Evolutionary conservation across 139 green algal species (phyloP).

Genomic region (Chlorella sp.): DNA sequence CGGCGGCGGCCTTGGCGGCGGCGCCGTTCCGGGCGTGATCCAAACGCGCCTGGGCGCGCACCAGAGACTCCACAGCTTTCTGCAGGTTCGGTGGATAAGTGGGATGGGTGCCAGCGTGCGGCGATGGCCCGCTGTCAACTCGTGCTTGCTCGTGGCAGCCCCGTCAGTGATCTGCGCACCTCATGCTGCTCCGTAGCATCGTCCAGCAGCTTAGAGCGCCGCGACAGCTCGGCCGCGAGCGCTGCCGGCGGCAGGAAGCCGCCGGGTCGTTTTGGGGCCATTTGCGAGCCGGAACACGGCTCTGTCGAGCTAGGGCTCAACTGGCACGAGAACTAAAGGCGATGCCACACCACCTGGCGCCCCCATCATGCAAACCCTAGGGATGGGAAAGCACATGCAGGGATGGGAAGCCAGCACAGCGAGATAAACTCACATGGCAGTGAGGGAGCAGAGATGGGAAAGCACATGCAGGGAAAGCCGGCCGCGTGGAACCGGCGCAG

Average conservation of each 20-base stretch:
- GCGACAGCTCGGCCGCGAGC: background rate
- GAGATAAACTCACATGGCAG: too few relatives aligned
- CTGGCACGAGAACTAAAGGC: too few relatives aligned
- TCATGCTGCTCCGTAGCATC: background rate
- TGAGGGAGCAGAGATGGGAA: too few relatives aligned
- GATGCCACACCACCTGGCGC: too few relatives aligned
- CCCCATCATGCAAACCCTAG: too few relatives aligned
- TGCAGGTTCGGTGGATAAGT: background rate
- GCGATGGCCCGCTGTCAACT: background rate
- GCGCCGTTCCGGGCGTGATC: background rate
- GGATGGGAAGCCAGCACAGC: too few relatives aligned
- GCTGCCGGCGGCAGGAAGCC: slow-evolving; percentile 3
- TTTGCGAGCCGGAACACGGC: too few relatives aligned
- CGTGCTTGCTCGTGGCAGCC: background rate
- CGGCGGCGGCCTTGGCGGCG: slow-evolving; percentile 15
- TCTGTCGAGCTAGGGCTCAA: too few relatives aligned
- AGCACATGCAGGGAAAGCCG: too few relatives aligned
- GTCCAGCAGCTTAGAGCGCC: background rate
- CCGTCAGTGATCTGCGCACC: background rate
- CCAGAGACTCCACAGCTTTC: slow-evolving; percentile 22
- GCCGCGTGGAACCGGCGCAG: too few relatives aligned
- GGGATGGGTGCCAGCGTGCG: background rate
- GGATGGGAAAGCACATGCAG: too few relatives aligned
- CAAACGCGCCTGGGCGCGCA: slow-evolving; percentile 9
- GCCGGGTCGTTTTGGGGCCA: background rate